Evolutionary conservation across 2,329 filamentous ascomycete genomes (phyloP), one percentile per base, ranked within the genome.

Genomic region (Colletotrichum falcatum): DNA sequence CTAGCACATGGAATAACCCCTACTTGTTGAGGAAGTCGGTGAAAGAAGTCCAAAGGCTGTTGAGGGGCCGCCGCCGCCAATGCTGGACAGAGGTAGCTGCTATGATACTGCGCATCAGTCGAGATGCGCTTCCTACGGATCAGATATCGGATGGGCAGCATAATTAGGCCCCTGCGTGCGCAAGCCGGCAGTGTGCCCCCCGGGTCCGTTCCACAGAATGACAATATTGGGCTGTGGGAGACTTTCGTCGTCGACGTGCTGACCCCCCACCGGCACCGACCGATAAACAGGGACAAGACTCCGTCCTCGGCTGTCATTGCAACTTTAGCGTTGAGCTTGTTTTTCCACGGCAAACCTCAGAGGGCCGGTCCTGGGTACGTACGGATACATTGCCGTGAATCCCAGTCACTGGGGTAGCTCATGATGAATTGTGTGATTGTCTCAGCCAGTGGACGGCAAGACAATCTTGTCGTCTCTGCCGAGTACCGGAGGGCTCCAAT

Each of bases 321-420:
- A 11, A 26, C 11, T 56, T 61, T 65, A 61, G 69, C 65, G 65
- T 71, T 71, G 66, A 71, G 66, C 69, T 71, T 70, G 65, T 71
- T 70, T 61, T 51, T 60, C n/a, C 39, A 35, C 30, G 23, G 28
- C 20, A 37, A 37, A 46, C 30, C 28, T 18, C 39, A 18, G 44
- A 8, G 18, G 18, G 18, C 18, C 35, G 3, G 5, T 9, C 11
- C 9, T n/a, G n/a, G n/a, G n/a, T n/a, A n/a, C n/a, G n/a, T n/a
- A n/a, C n/a, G n/a, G n/a, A n/a, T 42, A n/a, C 48, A 20, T 23
- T n/a, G n/a, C 28, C 23, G 55, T 30, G 23, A 44, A 39, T 30
- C 59, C 59, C 9, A 61, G 20, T 60, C 44, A 33, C 26, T 23
- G 60, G 53, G 37, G 39, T 30, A 26, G 59, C 44, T 44, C 20